Evolutionary conservation across 345 rosid genomes (phyloP).

Genomic region (Odontarrhena argentea): DNA sequence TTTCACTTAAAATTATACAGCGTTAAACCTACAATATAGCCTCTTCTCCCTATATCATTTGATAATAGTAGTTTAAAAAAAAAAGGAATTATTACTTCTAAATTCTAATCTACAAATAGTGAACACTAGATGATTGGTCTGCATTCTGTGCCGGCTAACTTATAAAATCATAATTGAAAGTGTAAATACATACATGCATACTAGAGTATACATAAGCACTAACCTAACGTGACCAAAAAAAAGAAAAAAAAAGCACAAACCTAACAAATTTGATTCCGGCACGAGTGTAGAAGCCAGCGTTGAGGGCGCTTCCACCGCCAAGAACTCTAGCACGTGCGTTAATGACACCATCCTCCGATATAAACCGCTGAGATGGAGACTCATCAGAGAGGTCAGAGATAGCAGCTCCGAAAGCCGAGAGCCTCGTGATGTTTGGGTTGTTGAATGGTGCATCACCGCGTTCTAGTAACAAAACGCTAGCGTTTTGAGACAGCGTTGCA

Average conservation of each 20-base stretch:
- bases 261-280: constrained; percentile 51
- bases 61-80: too few species aligned
- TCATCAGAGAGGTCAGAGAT: constrained; percentile 54
- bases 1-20: too few species aligned
- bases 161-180: constrained; percentile 1
- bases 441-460: constrained; percentile 75
- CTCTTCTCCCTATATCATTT: too few species aligned
- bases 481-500: constrained; percentile 64
- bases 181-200: background rate
- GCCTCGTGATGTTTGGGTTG: constrained; percentile 55
- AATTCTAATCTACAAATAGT: too few species aligned
- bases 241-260: constrained; percentile 17
- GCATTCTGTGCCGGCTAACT: too few species aligned
- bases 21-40: too few species aligned
- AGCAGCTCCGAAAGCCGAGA: constrained; percentile 50
- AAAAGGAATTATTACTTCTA: too few species aligned
- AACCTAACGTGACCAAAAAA: background rate
- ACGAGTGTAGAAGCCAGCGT: constrained; percentile 72
- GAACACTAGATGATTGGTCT: too few species aligned
- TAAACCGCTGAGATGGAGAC: constrained; percentile 68
- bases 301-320: constrained; percentile 70
- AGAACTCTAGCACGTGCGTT: constrained; percentile 70
- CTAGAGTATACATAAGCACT: background rate
- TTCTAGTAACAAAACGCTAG: constrained; percentile 66
- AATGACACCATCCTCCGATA: constrained; percentile 74